Evolutionary conservation across 345 rosid species (phyloP).

Genomic region (Kernera saxatilis): DNA sequence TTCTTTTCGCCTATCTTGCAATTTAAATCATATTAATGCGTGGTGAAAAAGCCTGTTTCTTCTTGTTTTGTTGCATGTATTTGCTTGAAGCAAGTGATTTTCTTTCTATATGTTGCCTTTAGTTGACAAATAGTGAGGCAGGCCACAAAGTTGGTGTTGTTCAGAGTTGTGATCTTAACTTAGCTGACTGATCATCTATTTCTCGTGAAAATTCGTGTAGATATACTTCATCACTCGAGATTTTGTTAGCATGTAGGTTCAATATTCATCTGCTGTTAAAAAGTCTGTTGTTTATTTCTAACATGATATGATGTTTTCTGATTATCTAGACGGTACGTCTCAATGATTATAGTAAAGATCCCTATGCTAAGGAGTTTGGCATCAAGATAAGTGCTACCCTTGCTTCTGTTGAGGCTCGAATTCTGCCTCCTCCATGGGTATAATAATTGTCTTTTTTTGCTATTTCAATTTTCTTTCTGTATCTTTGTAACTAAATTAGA

Average conservation of each 20-base stretch:
- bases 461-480: background rate
- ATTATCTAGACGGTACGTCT: conserved; percentile 60
- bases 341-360: conserved; percentile 70
- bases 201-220: background rate
- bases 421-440: conserved; percentile 95
- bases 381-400: conserved; percentile 82
- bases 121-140: background rate
- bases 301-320: background rate
- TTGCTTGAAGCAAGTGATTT: background rate
- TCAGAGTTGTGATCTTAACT: background rate
- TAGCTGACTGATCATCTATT: background rate
- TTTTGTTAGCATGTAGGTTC: background rate
- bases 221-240: background rate
- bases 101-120: background rate
- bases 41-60: background rate
- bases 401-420: conserved; percentile 95
- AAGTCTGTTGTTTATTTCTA: background rate
- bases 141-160: background rate
- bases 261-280: background rate
- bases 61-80: background rate
- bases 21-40: background rate
- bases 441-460: background rate
- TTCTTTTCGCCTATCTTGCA: background rate
- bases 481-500: background rate
- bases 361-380: conserved; percentile 92